Conservation (phyloP, 768 basidiomycete species). For the Boletellus sp. region DNA sequence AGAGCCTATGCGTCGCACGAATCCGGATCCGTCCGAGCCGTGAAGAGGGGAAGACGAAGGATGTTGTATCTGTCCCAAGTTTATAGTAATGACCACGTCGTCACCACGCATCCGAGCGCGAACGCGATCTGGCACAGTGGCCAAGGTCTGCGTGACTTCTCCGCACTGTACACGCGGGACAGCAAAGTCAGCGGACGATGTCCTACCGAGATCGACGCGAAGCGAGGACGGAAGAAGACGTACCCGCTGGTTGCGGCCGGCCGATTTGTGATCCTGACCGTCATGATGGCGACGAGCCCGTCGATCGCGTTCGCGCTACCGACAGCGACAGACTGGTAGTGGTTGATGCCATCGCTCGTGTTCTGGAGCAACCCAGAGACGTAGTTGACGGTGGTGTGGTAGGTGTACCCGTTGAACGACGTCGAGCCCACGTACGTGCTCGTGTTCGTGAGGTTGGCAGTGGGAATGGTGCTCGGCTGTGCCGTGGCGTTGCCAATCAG, state of each 20-base stretch:
- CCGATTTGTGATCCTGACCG: conserved; percentile 55
- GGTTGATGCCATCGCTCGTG: conserved; percentile 67
- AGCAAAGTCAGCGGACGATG: neutral
- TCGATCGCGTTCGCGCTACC: conserved; percentile 65
- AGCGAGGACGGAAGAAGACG: conserved; percentile 4
- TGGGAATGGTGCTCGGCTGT: conserved; percentile 29
- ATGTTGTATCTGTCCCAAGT: neutral
- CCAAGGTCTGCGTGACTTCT: conserved; percentile 7
- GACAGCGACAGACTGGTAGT: conserved; percentile 50
- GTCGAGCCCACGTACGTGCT: conserved; percentile 63
- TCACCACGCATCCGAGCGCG: conserved; percentile 7
- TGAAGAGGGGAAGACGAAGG: neutral
- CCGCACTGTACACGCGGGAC: conserved; percentile 11
- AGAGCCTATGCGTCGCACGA: too few species aligned
- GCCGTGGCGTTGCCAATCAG: conserved; percentile 80
- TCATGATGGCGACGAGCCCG: conserved; percentile 77
- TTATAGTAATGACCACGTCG: conserved; percentile 5
- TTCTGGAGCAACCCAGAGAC: conserved; percentile 68
- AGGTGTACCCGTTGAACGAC: conserved; percentile 64
- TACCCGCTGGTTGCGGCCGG: conserved; percentile 30
- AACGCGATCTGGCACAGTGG: conserved; percentile 12
- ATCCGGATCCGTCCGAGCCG: neutral
- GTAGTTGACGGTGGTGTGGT: conserved; percentile 66
- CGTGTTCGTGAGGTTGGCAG: conserved; percentile 36
- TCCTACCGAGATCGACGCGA: neutral